Percentiles rank a stretch among this genome's conserved stretches.
Conservation (phyloP, 139 green algal genomes). For the Tetraselmis chui region DNA sequence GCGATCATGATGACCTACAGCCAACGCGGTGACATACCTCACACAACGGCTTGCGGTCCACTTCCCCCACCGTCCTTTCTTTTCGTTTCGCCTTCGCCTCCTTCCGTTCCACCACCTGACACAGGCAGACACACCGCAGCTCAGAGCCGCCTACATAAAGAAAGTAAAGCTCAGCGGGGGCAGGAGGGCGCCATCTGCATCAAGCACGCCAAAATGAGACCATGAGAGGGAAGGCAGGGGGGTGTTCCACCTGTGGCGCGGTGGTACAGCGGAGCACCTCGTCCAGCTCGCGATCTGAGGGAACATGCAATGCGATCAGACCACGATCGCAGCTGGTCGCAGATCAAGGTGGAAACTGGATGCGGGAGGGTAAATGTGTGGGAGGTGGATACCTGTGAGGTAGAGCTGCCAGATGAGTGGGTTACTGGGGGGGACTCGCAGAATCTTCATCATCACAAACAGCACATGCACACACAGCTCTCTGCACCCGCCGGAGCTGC, state of each 20-base stretch:
- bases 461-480: conserved; percentile 54
- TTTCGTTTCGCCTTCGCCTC: neutral
- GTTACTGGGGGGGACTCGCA: conserved; percentile 47
- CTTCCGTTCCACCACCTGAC: neutral
- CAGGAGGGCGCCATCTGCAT: too few species aligned
- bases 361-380: neutral
- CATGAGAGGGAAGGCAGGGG: neutral
- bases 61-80: conserved; percentile 10
- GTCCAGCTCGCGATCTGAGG: conserved; percentile 58
- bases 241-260: neutral
- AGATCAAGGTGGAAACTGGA: too few species aligned
- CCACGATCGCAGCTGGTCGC: too few species aligned
- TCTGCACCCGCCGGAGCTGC: neutral
- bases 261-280: conserved; percentile 44
- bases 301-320: too few species aligned
- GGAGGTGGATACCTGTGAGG: conserved; percentile 27
- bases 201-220: too few species aligned
- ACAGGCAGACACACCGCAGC: neutral
- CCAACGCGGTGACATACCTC: conserved; percentile 15
- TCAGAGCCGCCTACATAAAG: neutral
- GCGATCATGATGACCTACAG: neutral
- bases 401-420: conserved; percentile 59
- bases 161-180: neutral
- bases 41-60: conserved; percentile 20
- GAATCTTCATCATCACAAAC: conserved; percentile 60